These are phyloP conservation scores for Starmerella khaoyaiensis DNA, from an alignment of 805 yeast genomes.

Conservation along the genomic window DNA sequence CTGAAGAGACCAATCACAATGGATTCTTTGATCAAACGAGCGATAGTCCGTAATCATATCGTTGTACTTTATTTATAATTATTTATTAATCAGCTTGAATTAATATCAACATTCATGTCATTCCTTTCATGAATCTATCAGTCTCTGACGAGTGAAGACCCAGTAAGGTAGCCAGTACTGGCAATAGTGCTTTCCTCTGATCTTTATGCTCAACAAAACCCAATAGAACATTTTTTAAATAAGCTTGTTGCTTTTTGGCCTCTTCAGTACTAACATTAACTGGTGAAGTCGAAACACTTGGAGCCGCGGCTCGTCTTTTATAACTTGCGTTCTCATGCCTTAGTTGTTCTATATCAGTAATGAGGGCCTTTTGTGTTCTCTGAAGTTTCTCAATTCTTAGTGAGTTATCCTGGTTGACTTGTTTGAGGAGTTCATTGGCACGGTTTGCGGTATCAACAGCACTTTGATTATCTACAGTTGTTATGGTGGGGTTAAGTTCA, in stretches of 20 bases:
- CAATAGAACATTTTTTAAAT: slow-evolving; percentile 75
- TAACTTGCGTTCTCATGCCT: slow-evolving; percentile 21
- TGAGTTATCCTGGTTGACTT: slow-evolving; percentile 28
- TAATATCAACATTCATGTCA: too few relatives aligned
- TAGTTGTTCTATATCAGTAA: slow-evolving; percentile 26
- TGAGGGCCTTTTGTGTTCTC: slow-evolving; percentile 26
- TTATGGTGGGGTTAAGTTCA: neutral
- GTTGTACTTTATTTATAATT: too few relatives aligned
- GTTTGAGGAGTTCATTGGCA: slow-evolving; percentile 26
- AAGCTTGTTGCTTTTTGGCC: slow-evolving; percentile 45
- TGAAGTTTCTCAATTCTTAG: slow-evolving; percentile 29
- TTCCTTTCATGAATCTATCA: slow-evolving; percentile 41
- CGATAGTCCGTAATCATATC: too few relatives aligned
- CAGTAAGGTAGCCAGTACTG: slow-evolving; percentile 68
- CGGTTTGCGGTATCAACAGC: slow-evolving; percentile 22
- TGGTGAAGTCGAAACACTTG: slow-evolving; percentile 1
- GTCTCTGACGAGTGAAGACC: slow-evolving; percentile 61
- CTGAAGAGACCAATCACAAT: too few relatives aligned
- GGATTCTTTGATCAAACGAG: too few relatives aligned
- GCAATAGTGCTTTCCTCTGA: slow-evolving; percentile 73
- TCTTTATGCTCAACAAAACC: slow-evolving; percentile 88
- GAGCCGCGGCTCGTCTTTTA: slow-evolving; percentile 5
- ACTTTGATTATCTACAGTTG: slow-evolving; percentile 13
- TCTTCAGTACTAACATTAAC: slow-evolving; percentile 3
- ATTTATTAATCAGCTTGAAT: too few relatives aligned